Base-by-base conservation (phyloP, 2,329 filamentous ascomycete species). In the Aspergillus sp. region DNA sequence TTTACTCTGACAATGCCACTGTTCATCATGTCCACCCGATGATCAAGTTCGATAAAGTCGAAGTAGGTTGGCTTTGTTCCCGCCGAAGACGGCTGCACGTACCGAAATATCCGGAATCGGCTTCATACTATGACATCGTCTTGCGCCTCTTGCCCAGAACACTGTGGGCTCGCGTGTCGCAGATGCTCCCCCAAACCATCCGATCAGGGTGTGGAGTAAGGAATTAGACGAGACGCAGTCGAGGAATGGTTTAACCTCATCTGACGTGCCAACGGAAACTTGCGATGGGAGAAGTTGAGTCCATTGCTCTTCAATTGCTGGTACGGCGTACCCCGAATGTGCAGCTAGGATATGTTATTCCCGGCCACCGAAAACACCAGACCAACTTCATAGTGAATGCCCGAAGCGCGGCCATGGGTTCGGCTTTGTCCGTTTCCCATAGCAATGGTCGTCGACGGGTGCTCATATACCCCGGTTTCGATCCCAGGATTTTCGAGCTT, bases 271-370 rank as follows among this genome's bases (percentile, higher is more conserved):
- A 59, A 59, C 34, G 38, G 48, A 30, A 49, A 48, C 15, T 22
- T 59, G 49, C 25, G 53, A n/a, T 5, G 41, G 7, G 41, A 31
- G 9, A 19, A 38, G 11, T 53, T 41, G 50, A 28, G 50, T 9
- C 34, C 34, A 52, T 30, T 15, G 48, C 2, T 11, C 51, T 9
- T 59, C 49, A 49, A 38, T 25, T 4, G 49, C 53, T 41, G 57
- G 57, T 2, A n/a, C 28, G 4, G 49, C 47, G 49, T 34, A 46
- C n/a, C 8, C 38, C 54, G 57, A 41, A 59, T n/a, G 41, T 59
- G 22, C 57, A 59, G 41, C 25, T 59, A 17, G 49, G 57, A 4
- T 59, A 59, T 48, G 22, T 59, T 7, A 59, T 54, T n/a, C 53
- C 53, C 17, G 57, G 57, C 17, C 57, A 49, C 6, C 38, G 49